Conservation (phyloP, 225 moss, liverwort and hornwort genomes). For the Pseudisothecium myosuroides region DNA sequence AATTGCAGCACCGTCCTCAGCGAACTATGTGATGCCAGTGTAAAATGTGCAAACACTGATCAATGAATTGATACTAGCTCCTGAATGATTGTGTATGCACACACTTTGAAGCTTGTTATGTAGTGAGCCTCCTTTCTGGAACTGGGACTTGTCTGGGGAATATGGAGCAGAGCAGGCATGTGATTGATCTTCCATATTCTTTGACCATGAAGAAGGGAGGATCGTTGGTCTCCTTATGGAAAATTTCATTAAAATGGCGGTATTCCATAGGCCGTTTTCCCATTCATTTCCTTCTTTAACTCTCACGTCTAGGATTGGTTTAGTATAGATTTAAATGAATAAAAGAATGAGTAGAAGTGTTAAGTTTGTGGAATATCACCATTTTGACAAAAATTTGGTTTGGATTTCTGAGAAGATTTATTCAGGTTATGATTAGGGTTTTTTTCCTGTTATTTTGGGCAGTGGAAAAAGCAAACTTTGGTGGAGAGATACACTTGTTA, state of each 20-base stretch:
- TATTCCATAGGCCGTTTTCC: too few relatives aligned
- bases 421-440: background rate
- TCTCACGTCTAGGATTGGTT: too few relatives aligned
- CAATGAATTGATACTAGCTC: background rate
- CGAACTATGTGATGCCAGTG: background rate
- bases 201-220: background rate
- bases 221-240: background rate
- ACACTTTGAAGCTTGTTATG: background rate
- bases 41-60: background rate
- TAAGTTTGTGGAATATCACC: too few relatives aligned
- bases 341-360: too few relatives aligned
- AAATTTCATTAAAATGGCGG: too few relatives aligned
- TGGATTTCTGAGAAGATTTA: background rate
- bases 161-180: background rate
- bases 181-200: background rate
- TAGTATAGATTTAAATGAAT: too few relatives aligned
- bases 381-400: too few relatives aligned
- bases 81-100: too few relatives aligned
- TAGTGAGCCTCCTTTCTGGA: background rate
- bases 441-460: background rate
- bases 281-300: too few relatives aligned
- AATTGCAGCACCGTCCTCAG: background rate
- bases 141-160: too few relatives aligned
- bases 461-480: background rate
- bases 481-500: background rate